These are phyloP conservation scores for Pelargonium myrrhifolium DNA, from an alignment of 441 rosid genomes.

Conservation along the genomic window DNA sequence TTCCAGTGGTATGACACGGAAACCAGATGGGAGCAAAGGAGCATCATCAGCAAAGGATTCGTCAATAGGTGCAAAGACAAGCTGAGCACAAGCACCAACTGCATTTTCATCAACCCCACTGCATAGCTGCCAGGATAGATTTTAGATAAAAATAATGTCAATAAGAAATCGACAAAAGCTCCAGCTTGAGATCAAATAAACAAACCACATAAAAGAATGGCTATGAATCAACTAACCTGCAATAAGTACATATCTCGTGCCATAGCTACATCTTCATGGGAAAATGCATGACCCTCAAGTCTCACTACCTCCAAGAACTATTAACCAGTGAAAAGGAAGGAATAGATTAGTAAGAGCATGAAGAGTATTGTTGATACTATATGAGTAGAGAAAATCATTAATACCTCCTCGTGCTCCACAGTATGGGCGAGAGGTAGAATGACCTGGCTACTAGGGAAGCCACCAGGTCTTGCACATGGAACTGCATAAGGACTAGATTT, in stretches of 20 bases:
- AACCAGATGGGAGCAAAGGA: constrained; percentile 88
- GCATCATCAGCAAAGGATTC: constrained; percentile 98
- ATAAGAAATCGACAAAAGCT: background rate
- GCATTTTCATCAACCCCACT: constrained; percentile 93
- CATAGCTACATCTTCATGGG: constrained; percentile 80
- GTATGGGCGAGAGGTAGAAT: constrained; percentile 97
- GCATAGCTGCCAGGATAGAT: constrained; percentile 48
- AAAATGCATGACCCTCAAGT: constrained; percentile 87
- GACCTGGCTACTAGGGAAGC: constrained; percentile 88
- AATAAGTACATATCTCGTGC: constrained; percentile 87
- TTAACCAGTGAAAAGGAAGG: constrained; percentile 4
- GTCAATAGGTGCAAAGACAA: constrained; percentile 91
- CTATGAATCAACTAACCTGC: constrained; percentile 46
- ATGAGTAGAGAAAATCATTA: background rate
- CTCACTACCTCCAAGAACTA: constrained; percentile 91
- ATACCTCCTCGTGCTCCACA: constrained; percentile 92
- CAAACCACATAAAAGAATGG: background rate
- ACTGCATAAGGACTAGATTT: constrained; percentile 73
- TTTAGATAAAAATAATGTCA: background rate
- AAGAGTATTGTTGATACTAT: background rate
- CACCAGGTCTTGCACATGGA: constrained; percentile 87
- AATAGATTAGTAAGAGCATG: constrained; percentile 10
- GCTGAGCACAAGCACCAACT: constrained; percentile 85
- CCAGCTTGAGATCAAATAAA: background rate
- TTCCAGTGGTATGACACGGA: constrained; percentile 84